Evolutionary conservation across 495 filamentous ascomycete species (phyloP), one percentile per base, ranked within the genome.

Genomic region (Cetradonia linearis): DNA sequence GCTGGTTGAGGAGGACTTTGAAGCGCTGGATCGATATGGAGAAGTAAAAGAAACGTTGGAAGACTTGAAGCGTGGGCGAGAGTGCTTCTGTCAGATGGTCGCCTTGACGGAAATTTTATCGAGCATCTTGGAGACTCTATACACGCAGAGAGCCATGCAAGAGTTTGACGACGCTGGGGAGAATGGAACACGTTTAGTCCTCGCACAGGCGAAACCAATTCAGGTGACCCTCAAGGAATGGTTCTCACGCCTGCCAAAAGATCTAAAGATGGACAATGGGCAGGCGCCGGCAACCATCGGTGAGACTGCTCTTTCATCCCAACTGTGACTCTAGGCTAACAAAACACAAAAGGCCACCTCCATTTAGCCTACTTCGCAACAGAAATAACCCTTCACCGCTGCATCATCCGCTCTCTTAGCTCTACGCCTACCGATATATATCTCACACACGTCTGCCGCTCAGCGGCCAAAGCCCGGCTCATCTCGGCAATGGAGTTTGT

Each of bases 371-470:
- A 83, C 68, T 81, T 83, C 55, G 78, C 82, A 36, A 80, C 79
- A 11, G 80, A 83, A 69, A 82, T 83, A 62, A 82, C 81, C 44
- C 74, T 85, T 6, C 81, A 82, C 68, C 77, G 82, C 33, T 81
- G 75, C 66, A 81, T 85, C 59, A 74, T 85, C 48, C 77, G 80
- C 25, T 78, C 76, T 10, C 70, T 84, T 30, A 67, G 70, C 27
- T 65, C 71, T 2, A 68, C 72, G 23, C 70, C 75, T 50, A 70
- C 73, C 25, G 78, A 81, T 64, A 70, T 73, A 13, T 78, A 78
- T 70, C 83, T 96, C 50, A 81, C 91, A 20, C 90, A 96, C 74
- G 96, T 97, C 68, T 96, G 91, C 73, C 93, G 93, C 56, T 91
- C 86, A 28, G 93, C 93, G 25, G 81, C 81, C 8, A 81, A 82